Conservation (phyloP, 148 eudicot species). For the Rhododendron griersonianum region DNA sequence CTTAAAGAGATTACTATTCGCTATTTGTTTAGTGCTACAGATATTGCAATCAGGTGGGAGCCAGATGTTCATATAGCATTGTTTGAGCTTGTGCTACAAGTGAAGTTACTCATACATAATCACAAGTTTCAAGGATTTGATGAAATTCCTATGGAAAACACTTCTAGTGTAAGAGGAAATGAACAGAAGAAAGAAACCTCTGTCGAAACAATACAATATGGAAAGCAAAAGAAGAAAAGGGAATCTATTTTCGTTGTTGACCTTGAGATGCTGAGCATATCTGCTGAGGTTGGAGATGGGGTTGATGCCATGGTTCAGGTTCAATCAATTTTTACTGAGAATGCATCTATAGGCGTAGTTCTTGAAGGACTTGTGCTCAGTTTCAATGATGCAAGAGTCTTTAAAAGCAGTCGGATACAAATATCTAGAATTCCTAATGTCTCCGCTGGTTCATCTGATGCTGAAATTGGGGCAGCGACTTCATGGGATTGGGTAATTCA, state of each 20-base stretch:
- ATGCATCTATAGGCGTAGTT: constrained; percentile 93
- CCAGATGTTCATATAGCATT: constrained; percentile 89
- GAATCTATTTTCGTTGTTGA: constrained; percentile 87
- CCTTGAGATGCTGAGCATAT: constrained; percentile 76
- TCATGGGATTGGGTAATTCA: constrained; percentile 97
- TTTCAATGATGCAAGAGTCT: constrained; percentile 63
- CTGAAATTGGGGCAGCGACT: constrained; percentile 39
- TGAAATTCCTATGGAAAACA: constrained; percentile 22
- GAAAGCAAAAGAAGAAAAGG: constrained; percentile 59
- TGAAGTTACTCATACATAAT: constrained; percentile 58
- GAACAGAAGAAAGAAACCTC: constrained; percentile 36
- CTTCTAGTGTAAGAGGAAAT: constrained; percentile 19
- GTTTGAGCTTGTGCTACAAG: constrained; percentile 62
- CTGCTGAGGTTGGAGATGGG: constrained; percentile 96
- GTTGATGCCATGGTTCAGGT: constrained; percentile 79
- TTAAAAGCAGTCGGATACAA: constrained; percentile 93
- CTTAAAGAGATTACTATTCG: constrained; percentile 76
- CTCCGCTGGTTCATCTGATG: constrained; percentile 40
- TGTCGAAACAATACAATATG: constrained; percentile 32
- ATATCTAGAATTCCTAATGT: constrained; percentile 82
- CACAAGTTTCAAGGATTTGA: constrained; percentile 52
- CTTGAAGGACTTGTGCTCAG: constrained; percentile 83
- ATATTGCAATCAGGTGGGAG: constrained; percentile 89
- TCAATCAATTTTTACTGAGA: constrained; percentile 94
- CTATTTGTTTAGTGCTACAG: constrained; percentile 95